A percentile compares a stretch with the other conserved stretches of the same genome.
Conservation (phyloP, 345 rosid species). For the Aquilaria sinensis region DNA sequence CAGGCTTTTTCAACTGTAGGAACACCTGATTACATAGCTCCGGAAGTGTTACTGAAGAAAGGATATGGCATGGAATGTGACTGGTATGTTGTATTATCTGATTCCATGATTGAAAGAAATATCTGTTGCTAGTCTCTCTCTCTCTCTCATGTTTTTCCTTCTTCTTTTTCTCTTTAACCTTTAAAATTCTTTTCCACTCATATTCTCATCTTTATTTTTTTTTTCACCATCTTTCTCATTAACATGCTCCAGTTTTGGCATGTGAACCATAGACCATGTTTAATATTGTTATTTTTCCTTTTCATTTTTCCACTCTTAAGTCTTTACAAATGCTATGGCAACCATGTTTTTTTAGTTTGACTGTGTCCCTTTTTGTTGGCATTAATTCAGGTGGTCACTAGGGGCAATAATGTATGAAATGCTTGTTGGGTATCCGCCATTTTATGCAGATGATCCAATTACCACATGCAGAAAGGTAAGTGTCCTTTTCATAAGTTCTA, state of each 20-base stretch:
- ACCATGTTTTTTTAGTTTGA: background rate
- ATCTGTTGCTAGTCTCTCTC: background rate
- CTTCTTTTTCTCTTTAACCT: background rate
- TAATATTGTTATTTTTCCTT: constrained; percentile 10
- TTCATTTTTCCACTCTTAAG: constrained; percentile 5
- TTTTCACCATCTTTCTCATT: constrained; percentile 6
- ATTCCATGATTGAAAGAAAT: constrained; percentile 6
- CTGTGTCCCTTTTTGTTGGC: constrained; percentile 8
- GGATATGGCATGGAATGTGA: constrained; percentile 99
- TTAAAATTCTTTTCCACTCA: background rate
- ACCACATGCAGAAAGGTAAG: constrained; percentile 89
- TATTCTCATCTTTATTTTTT: background rate
- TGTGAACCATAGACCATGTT: background rate
- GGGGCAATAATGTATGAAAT: constrained; percentile 98
- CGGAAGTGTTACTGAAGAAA: constrained; percentile 91
- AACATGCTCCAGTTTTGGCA: constrained; percentile 7
- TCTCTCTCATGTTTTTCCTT: background rate
- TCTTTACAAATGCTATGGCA: background rate
- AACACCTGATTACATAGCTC: constrained; percentile 96
- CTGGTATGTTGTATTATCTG: constrained; percentile 51
- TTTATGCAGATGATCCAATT: constrained; percentile 90
- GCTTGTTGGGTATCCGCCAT: constrained; percentile 97
- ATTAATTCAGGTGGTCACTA: constrained; percentile 82
- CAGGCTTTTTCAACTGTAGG: constrained; percentile 99
- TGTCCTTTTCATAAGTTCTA: too few relatives aligned